Conservation (phyloP, 371 early-diverging fungal species). For the Actinomortierella wolfii region DNA sequence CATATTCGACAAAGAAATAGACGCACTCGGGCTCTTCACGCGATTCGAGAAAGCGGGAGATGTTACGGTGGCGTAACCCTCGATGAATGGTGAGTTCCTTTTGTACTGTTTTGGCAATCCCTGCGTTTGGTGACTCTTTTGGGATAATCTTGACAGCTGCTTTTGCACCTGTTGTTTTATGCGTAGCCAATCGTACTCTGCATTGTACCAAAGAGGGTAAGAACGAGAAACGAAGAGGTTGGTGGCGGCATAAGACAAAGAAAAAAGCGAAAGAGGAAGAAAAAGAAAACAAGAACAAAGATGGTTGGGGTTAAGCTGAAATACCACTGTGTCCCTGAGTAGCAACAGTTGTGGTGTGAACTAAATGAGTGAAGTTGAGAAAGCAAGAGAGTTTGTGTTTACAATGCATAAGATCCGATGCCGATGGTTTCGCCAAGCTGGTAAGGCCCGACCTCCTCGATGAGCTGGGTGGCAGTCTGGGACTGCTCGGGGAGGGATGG, state of each 20-base stretch:
- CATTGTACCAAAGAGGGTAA: not conserved
- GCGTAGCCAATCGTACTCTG: constrained; percentile 55
- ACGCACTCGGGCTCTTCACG: constrained; percentile 52
- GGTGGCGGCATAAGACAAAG: not conserved
- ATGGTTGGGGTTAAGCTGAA: too few species aligned
- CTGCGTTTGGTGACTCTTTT: constrained; percentile 35
- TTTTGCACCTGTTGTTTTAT: constrained; percentile 37
- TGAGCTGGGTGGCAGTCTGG: constrained; percentile 26
- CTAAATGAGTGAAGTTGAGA: too few species aligned
- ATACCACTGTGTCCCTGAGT: too few species aligned
- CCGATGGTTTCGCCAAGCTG: constrained; percentile 53
- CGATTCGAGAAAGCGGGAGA: constrained; percentile 51
- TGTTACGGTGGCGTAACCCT: constrained; percentile 53
- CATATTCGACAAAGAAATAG: constrained; percentile 62
- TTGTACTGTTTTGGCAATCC: constrained; percentile 28
- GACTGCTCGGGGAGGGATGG: constrained; percentile 41
- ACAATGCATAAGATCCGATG: constrained; percentile 63
- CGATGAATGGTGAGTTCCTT: constrained; percentile 60
- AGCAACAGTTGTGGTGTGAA: too few species aligned
- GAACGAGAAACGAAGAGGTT: not conserved
- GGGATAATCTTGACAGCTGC: constrained; percentile 60
- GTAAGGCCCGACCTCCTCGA: constrained; percentile 40
- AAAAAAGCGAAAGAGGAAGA: not conserved
- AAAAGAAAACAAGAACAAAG: too few species aligned
- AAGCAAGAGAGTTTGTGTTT: too few species aligned